Conservation (phyloP, 2,329 filamentous ascomycete species). For the Purpureocillium lavendulum region DNA sequence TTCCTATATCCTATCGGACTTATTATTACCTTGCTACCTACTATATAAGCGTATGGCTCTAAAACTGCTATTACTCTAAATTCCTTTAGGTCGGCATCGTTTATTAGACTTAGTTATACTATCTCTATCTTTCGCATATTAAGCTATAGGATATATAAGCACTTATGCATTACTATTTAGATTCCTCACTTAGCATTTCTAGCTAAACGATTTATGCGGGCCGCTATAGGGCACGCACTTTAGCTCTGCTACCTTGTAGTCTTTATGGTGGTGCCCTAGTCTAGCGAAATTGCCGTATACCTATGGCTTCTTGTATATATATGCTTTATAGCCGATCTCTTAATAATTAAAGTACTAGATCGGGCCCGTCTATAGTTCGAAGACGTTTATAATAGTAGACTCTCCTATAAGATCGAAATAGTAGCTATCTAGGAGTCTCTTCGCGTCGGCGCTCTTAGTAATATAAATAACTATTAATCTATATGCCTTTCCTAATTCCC, state of each 20-base stretch:
- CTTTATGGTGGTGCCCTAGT: too few species aligned
- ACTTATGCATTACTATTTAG: neutral
- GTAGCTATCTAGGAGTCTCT: neutral
- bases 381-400: too few species aligned
- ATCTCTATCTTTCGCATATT: neutral
- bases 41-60: neutral
- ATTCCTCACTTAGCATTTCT: neutral
- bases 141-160: neutral
- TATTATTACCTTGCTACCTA: neutral
- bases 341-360: too few species aligned
- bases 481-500: neutral
- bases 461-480: neutral
- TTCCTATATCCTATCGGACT: neutral
- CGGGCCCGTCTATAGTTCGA: too few species aligned
- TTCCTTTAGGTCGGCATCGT: neutral
- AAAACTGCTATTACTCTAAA: conserved; percentile 1
- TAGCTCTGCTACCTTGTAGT: neutral
- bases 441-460: neutral
- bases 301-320: neutral
- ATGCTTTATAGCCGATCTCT: neutral
- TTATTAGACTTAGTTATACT: neutral
- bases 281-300: neutral
- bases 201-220: neutral
- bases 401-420: neutral
- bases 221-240: neutral